These are phyloP conservation scores for Echium plantagineum DNA, from an alignment of 257 asterid species.

Conservation along the genomic window DNA sequence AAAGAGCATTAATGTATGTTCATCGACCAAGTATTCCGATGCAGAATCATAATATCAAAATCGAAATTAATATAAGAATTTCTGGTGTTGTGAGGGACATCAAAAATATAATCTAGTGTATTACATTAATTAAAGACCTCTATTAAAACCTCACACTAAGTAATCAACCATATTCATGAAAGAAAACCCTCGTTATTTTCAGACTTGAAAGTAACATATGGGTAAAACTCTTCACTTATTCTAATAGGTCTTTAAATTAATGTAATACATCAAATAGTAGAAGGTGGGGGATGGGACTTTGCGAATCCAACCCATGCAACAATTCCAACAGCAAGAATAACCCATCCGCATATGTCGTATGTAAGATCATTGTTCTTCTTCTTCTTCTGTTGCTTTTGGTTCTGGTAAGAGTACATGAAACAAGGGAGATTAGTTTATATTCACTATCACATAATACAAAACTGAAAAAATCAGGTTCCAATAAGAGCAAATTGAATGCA, in stretches of 20 bases:
- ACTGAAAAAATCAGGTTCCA: too few relatives aligned
- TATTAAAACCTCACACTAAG: not conserved
- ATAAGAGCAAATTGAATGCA: too few relatives aligned
- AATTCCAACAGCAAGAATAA: slow-evolving; percentile 57
- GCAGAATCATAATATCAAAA: too few relatives aligned
- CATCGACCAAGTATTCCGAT: too few relatives aligned
- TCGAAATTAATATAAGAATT: too few relatives aligned
- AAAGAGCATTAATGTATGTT: too few relatives aligned
- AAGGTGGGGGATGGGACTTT: slow-evolving; percentile 32
- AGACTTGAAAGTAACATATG: not conserved
- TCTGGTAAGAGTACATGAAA: not conserved
- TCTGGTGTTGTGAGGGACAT: too few relatives aligned
- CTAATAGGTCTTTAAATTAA: too few relatives aligned
- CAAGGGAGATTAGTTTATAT: too few relatives aligned
- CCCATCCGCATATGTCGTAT: slow-evolving; percentile 56
- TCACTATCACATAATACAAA: too few relatives aligned
- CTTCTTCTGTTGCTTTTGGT: slow-evolving; percentile 12
- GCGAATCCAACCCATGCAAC: slow-evolving; percentile 61
- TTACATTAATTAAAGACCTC: not conserved
- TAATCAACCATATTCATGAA: not conserved
- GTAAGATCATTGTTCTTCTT: slow-evolving; percentile 50
- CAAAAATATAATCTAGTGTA: too few relatives aligned
- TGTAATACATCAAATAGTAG: slow-evolving; percentile 36
- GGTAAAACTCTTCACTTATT: slow-evolving; percentile 11
- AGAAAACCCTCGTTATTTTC: not conserved